Evolutionary conservation across 345 rosid species (phyloP).

Genomic region (Noccaea bulbosa): DNA sequence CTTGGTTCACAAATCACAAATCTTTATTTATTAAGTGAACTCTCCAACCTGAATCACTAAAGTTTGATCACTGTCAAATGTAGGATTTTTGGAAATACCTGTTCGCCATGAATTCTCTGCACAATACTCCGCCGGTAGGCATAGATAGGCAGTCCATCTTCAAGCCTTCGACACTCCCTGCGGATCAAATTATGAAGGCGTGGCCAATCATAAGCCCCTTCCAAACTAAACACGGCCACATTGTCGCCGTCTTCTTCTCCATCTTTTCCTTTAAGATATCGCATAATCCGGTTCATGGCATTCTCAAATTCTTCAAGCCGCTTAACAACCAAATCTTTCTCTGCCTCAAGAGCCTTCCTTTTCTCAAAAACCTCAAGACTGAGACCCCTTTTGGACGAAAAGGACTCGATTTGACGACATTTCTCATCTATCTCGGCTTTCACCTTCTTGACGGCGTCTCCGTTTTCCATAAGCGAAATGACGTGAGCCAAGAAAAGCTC

Average conservation of each 20-base stretch:
- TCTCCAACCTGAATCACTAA: neutral
- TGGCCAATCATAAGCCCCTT: conserved; percentile 53
- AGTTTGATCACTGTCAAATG: neutral
- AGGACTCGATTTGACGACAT: conserved; percentile 36
- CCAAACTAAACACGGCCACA: conserved; percentile 49
- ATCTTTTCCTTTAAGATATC: conserved; percentile 46
- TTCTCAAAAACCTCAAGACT: conserved; percentile 16
- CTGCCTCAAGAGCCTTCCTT: conserved; percentile 46
- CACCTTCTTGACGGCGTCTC: conserved; percentile 53
- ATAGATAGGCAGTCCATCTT: conserved; percentile 79
- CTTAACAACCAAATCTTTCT: conserved; percentile 47
- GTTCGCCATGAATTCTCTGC: conserved; percentile 48
- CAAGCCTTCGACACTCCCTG: conserved; percentile 76
- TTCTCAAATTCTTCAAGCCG: conserved; percentile 59
- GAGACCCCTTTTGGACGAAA: neutral
- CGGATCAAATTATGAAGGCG: conserved; percentile 54
- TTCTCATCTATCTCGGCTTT: conserved; percentile 39
- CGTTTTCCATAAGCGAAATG: conserved; percentile 44
- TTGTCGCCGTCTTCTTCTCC: conserved; percentile 13
- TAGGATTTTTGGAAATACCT: conserved; percentile 46
- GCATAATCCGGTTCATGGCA: conserved; percentile 58
- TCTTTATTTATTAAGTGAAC: neutral
- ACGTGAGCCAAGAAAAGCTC: conserved; percentile 48
- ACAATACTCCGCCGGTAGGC: conserved; percentile 58
- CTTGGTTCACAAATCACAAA: neutral